These are phyloP conservation scores for Hemisphaericaspora nanyangensis DNA, from an alignment of 805 yeast genomes.

Conservation along the genomic window DNA sequence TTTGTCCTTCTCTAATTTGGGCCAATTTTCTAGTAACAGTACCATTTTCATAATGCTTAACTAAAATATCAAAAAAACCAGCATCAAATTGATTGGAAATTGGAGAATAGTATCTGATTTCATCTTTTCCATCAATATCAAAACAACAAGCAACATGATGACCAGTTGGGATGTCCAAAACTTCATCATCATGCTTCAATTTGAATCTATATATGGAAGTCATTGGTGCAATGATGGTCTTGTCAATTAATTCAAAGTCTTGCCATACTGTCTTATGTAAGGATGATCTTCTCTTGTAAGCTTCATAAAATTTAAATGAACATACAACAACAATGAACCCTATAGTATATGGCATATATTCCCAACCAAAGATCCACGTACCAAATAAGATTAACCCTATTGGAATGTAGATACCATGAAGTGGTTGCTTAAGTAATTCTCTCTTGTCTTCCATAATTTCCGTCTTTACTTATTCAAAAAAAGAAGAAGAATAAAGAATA, in stretches of 20 bases:
- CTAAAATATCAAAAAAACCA: conserved; percentile 73
- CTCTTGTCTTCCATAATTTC: conserved; percentile 41
- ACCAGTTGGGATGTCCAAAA: conserved; percentile 67
- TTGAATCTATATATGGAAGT: conserved; percentile 73
- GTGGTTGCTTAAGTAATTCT: conserved; percentile 61
- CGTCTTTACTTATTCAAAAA: background rate
- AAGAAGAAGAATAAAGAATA: background rate
- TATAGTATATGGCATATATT: conserved; percentile 45
- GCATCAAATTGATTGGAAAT: conserved; percentile 65
- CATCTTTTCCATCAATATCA: conserved; percentile 46
- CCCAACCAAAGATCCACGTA: conserved; percentile 47
- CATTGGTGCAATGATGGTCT: conserved; percentile 67
- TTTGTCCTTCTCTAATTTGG: conserved; percentile 56
- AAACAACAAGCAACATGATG: conserved; percentile 66
- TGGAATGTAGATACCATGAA: conserved; percentile 77
- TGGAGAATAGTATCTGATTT: conserved; percentile 70
- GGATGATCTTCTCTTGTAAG: conserved; percentile 40
- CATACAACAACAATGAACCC: conserved; percentile 33
- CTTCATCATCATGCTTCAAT: conserved; percentile 56
- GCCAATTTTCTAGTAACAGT: conserved; percentile 67
- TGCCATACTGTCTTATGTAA: conserved; percentile 54
- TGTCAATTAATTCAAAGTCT: conserved; percentile 66
- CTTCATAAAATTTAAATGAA: conserved; percentile 34
- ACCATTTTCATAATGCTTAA: conserved; percentile 73
- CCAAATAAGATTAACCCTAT: conserved; percentile 58